Base-by-base conservation (phyloP, 1,284 basidiomycete genomes). In the Cryptococcus floricola region DNA sequence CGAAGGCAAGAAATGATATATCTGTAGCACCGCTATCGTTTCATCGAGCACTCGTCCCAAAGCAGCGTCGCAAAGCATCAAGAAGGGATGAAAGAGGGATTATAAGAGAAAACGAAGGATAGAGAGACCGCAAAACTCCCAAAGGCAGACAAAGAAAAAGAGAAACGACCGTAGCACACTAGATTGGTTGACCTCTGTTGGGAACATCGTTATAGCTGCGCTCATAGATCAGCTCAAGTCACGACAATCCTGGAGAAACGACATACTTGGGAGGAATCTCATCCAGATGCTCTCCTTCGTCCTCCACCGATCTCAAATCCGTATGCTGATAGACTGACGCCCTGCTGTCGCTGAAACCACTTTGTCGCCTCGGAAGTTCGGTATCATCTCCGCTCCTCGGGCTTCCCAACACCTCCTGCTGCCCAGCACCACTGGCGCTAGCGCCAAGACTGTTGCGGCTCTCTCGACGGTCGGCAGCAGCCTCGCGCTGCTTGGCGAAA, bases 221-320 rank as follows among this genome's bases (percentile, higher is more conserved):
- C 31, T 8, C 31, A 7, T 10, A 8, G 4, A 34, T 34, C 31
- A 34, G 31, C 31, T 34, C 31, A 8, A 34, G 31, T 10, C 31
- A 34, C 6, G 31, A 10, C 10, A 34, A 34, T 34, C 10, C 1
- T 10, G 2, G 10, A 6, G 14, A 23, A 10, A n/a, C 39, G 14
- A 67, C 70, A 66, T 56, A 74, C 70, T 68, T 67, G 37, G 73
- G 73, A 18, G 73, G 73, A 23, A 75, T 71, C 64, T 75, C 73
- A 28, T 60, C 47, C 19, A 63, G 43, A 10, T 48, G 52, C 41
- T 53, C 41, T 31, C 44, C 54, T 23, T 61, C 60, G 43, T 65
- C 60, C 16, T 55, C 57, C 39, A 64, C 54, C 39, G 60, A 61
- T 10, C 61, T 56, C 60, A 67, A 65, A 60, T 73, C 69, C 34